A percentile compares a stretch with the other conserved stretches of the same genome.
These are phyloP conservation scores for Leccinellum albellum DNA, from an alignment of 768 basidiomycete species.

Conservation along the genomic window DNA sequence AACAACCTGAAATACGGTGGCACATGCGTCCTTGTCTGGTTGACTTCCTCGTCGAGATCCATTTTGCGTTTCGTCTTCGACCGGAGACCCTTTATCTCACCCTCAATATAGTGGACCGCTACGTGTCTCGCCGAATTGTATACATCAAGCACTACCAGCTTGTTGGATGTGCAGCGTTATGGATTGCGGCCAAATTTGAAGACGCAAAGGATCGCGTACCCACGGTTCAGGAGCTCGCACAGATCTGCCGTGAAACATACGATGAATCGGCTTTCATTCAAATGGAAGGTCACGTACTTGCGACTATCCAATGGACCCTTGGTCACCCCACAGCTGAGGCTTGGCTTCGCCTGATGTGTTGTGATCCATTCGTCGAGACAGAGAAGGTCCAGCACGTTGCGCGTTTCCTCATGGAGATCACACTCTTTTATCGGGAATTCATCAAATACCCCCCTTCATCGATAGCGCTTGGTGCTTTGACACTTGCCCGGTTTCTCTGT, in stretches of 20 bases:
- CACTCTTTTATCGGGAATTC: conserved; percentile 96
- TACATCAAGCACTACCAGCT: conserved; percentile 99
- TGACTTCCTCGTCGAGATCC: conserved; percentile 98
- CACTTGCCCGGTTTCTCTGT: conserved; percentile 85
- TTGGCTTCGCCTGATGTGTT: conserved; percentile 86
- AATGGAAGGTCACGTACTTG: conserved; percentile 97
- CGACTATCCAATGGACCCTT: conserved; percentile 93
- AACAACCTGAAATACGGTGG: conserved; percentile 98
- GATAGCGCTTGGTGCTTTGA: conserved; percentile 85
- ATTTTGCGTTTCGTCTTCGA: conserved; percentile 94
- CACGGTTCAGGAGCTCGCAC: conserved; percentile 87
- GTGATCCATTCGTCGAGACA: conserved; percentile 74
- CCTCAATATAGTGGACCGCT: conserved; percentile 98
- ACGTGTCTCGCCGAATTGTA: conserved; percentile 96
- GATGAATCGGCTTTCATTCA: conserved; percentile 97
- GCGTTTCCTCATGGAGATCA: conserved; percentile 98
- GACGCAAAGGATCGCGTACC: conserved; percentile 98
- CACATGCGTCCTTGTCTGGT: conserved; percentile 99
- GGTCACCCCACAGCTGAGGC: conserved; percentile 98
- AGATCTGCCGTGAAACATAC: conserved; percentile 95
- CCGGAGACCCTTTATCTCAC: conserved; percentile 99
- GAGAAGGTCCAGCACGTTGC: conserved; percentile 92
- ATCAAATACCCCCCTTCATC: conserved; percentile 80
- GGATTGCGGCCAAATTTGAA: conserved; percentile 99
- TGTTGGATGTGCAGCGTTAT: conserved; percentile 95